These are phyloP conservation scores for Iris pallida DNA, from an alignment of 116 monocot species.

Conservation along the genomic window DNA sequence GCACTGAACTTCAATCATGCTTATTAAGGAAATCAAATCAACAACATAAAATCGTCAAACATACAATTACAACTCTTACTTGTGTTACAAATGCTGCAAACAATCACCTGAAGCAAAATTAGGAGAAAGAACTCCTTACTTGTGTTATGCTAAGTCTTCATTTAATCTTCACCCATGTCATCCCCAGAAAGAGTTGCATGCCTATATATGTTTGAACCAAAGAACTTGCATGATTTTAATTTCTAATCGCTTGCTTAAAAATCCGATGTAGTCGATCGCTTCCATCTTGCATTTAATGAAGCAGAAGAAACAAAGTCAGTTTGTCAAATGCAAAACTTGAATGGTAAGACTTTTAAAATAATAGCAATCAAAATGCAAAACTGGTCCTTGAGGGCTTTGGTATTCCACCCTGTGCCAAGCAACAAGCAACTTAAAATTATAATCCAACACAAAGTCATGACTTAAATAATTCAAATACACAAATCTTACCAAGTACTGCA, in stretches of 20 bases:
- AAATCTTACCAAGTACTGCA: slow-evolving; percentile 83
- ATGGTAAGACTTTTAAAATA: slow-evolving; percentile 88
- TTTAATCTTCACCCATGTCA: no score
- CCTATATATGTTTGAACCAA: slow-evolving; percentile 97
- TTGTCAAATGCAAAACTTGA: slow-evolving; percentile 41
- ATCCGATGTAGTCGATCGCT: slow-evolving; percentile 90
- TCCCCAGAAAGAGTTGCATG: no score
- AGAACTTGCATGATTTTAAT: slow-evolving; percentile 96
- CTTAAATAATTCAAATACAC: neutral
- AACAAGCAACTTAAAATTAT: slow-evolving; percentile 2
- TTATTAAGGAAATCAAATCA: no score
- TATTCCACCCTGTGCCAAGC: slow-evolving; percentile 74
- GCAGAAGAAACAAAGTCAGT: slow-evolving; percentile 5
- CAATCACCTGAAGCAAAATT: no score
- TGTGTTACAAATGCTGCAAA: no score
- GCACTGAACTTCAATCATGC: no score
- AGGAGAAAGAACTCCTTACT: no score
- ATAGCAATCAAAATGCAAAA: slow-evolving; percentile 71
- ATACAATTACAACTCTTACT: no score
- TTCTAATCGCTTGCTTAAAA: slow-evolving; percentile 91
- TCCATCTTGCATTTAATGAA: slow-evolving; percentile 52
- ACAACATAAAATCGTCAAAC: no score
- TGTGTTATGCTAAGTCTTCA: no score
- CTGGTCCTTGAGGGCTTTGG: slow-evolving; percentile 52
- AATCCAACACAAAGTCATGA: neutral